Base-by-base conservation (phyloP, 768 basidiomycete species). In the Pleurotus citrinopileatus region DNA sequence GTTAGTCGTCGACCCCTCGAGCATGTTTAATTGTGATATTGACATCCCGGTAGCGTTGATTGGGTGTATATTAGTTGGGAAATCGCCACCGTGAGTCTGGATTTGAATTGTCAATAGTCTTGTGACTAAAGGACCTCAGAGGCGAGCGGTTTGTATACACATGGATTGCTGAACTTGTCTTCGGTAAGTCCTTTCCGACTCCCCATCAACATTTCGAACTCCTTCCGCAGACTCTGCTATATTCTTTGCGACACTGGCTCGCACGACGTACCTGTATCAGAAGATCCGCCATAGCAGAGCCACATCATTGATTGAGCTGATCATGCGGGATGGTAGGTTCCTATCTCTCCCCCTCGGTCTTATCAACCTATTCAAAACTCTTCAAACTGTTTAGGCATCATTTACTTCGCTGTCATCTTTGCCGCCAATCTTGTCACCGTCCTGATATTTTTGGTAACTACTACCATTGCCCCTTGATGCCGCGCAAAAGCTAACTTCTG, bases 61-160 rank as follows among this genome's bases (percentile, higher is more conserved):
- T 12, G 71, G 70, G 1, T 73, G 72, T 51, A 73, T 73, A 43
- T 61, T 73, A n/a, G 62, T 67, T 17, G 72, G 70, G 23, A 65
- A 53, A 32, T 32, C 61, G 20, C 60, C 61, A 28, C 17, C 47
- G 71, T 70, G 10, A 46, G 69, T 64, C 26, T 29, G 7, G 42
- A 43, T 23, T 8, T 8, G 15, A n/a, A 0, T 46, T 8, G 10
- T 20, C 8, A 3, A 34, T n/a, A 12, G 43, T 26, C 9, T n/a
- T 27, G 43, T 45, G n/a, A 9, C 26, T 7, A 19, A 45, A 15
- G 43, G 10, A 8, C 7, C 28, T 25, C 28, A 52, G 51, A 12
- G 25, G 51, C 15, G 23, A 25, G 23, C 67, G 72, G 7, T 67
- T 73, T 54, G 65, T 61, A 4, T 68, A 65, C 29, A 71, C 69